These are phyloP conservation scores for Leptodontidium sp. DNA, from an alignment of 2,329 filamentous ascomycete genomes.

Conservation along the genomic window DNA sequence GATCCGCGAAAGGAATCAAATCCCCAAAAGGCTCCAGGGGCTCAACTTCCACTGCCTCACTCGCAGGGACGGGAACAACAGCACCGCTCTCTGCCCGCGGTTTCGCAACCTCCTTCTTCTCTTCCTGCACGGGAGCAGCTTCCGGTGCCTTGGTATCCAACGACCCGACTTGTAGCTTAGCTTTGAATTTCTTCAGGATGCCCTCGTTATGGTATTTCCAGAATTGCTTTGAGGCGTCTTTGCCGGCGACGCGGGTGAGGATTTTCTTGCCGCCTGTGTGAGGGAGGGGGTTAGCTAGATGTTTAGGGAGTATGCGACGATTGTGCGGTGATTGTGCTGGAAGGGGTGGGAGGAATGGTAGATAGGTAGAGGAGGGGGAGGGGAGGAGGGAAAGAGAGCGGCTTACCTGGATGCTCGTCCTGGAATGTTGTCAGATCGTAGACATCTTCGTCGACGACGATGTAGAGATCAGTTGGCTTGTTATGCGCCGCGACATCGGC, in stretches of 20 bases:
- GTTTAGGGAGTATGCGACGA: neutral
- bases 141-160: slow-evolving; percentile 81
- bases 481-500: slow-evolving; percentile 92
- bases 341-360: neutral
- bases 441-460: slow-evolving; percentile 93
- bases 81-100: slow-evolving; percentile 64
- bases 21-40: slow-evolving; percentile 85
- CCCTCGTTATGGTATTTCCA: slow-evolving; percentile 49
- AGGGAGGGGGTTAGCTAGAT: slow-evolving; percentile 51
- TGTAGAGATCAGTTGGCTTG: slow-evolving; percentile 85
- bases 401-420: slow-evolving; percentile 81
- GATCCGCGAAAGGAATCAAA: slow-evolving; percentile 90
- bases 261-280: slow-evolving; percentile 46
- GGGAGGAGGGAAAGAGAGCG: neutral
- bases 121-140: neutral
- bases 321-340: neutral
- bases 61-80: slow-evolving; percentile 54
- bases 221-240: slow-evolving; percentile 47
- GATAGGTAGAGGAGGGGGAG: slow-evolving; percentile 48
- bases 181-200: slow-evolving; percentile 71
- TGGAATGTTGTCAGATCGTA: slow-evolving; percentile 93
- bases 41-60: slow-evolving; percentile 63
- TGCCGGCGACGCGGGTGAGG: slow-evolving; percentile 46
- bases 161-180: slow-evolving; percentile 71
- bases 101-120: slow-evolving; percentile 57